These are phyloP conservation scores for Coemansia linderi DNA, from an alignment of 371 early-diverging fungal species.

Conservation along the genomic window DNA sequence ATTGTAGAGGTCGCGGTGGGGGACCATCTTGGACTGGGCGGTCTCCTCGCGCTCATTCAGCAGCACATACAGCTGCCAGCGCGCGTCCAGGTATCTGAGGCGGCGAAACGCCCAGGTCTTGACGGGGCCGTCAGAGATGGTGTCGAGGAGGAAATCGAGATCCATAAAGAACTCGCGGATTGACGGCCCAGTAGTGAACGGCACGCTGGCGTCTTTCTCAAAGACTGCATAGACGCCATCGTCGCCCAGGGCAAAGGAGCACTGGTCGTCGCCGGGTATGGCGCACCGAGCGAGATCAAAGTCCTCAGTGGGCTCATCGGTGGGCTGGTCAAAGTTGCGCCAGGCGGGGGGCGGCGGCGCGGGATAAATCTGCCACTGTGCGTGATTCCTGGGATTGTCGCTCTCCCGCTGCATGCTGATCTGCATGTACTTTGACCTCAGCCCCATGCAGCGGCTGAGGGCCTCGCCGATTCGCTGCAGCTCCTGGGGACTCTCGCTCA, in stretches of 20 bases:
- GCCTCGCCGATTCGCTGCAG: constrained; percentile 41
- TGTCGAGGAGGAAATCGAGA: constrained; percentile 78
- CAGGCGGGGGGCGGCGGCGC: constrained; percentile 73
- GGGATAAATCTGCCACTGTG: constrained; percentile 88
- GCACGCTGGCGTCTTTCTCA: constrained; percentile 14
- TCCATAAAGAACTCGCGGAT: constrained; percentile 89
- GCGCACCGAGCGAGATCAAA: constrained; percentile 65
- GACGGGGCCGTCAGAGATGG: constrained; percentile 92
- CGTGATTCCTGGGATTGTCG: constrained; percentile 85
- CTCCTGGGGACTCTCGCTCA: constrained; percentile 32
- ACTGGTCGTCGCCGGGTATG: constrained; percentile 65
- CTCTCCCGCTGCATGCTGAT: constrained; percentile 72
- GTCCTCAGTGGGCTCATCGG: constrained; percentile 33
- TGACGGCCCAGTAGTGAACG: constrained; percentile 69
- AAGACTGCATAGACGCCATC: constrained; percentile 69
- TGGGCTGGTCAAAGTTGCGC: constrained; percentile 44
- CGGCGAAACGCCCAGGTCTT: constrained; percentile 95
- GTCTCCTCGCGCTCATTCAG: constrained; percentile 93
- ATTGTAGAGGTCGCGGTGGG: constrained; percentile 98
- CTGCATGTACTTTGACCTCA: constrained; percentile 87
- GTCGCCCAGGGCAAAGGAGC: constrained; percentile 55
- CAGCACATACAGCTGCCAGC: constrained; percentile 92
- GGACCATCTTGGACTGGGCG: constrained; percentile 92
- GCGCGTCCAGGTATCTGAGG: constrained; percentile 89
- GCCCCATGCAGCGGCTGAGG: constrained; percentile 31